phyloP scores from a whole-genome alignment of 345 rosid species.

The Citrus medica region DNA sequence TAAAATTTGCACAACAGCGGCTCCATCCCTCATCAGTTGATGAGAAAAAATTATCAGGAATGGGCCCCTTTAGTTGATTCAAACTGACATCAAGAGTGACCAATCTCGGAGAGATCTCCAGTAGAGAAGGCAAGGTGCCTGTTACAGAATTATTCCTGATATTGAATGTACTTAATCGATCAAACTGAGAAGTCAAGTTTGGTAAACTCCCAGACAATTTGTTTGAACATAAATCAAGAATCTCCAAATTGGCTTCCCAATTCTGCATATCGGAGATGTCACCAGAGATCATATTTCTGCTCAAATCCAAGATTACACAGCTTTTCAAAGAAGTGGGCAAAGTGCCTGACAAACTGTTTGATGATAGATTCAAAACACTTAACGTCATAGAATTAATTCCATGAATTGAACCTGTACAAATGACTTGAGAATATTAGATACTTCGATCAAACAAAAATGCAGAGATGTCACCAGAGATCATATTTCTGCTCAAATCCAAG shows the following conservation, averaged over 20 bases:
- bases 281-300: no score
- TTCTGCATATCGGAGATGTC: constrained; percentile 49
- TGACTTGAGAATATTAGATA: no score
- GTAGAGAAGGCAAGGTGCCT: constrained; percentile 63
- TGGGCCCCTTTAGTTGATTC: constrained; percentile 59
- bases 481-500: constrained; percentile 76
- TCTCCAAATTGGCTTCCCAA: constrained; percentile 67
- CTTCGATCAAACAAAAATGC: no score
- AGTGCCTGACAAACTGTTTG: no score
- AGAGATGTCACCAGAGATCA: constrained; percentile 58
- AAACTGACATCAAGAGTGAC: constrained; percentile 71
- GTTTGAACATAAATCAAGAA: constrained; percentile 86
- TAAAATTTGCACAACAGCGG: no score
- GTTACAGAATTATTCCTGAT: constrained; percentile 62
- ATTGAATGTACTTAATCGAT: constrained; percentile 47
- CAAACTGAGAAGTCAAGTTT: constrained; percentile 51
- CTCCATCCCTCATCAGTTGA: no score
- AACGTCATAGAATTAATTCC: no score
- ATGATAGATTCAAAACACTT: no score
- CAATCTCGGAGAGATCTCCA: constrained; percentile 38
- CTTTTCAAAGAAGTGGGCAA: no score
- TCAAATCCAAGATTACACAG: no score
- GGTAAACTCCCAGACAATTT: constrained; percentile 67
- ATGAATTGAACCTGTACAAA: no score
- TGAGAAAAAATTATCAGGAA: constrained; percentile 61